Conservation (phyloP, 2,329 filamentous ascomycete species). For the Penicillium concentricum region DNA sequence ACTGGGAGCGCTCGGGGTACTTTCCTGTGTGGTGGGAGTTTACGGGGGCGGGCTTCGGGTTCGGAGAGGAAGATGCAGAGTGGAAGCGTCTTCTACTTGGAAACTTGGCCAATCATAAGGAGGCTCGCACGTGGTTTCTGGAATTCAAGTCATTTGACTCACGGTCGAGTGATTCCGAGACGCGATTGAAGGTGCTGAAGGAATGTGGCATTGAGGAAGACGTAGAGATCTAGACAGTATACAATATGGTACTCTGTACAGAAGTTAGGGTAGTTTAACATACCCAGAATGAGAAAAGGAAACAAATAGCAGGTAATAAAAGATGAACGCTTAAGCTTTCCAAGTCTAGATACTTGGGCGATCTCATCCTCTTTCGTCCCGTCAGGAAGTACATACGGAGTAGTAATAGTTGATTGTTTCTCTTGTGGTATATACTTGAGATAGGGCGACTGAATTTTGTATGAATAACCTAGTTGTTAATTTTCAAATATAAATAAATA, state of each 20-base stretch:
- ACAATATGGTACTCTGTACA: no score
- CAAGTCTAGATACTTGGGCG: not conserved
- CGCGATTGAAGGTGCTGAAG: not conserved
- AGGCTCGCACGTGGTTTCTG: constrained; percentile 5
- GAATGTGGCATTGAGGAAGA: not conserved
- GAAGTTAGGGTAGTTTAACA: not conserved
- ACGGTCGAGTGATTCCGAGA: not conserved
- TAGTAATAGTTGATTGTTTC: not conserved
- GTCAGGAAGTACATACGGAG: not conserved
- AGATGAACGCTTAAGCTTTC: constrained; percentile 5
- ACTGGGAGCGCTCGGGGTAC: constrained; percentile 42
- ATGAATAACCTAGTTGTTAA: not conserved
- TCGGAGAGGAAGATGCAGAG: constrained; percentile 6
- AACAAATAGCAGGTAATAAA: not conserved
- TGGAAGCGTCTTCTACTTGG: constrained; percentile 15
- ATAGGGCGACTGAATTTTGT: not conserved
- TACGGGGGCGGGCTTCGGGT: constrained; percentile 6
- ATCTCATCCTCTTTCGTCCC: not conserved
- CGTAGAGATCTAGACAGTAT: not conserved
- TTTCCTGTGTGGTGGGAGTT: constrained; percentile 43
- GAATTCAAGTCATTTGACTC: not conserved
- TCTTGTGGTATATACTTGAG: not conserved
- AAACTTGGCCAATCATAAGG: constrained; percentile 13
- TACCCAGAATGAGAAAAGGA: not conserved
- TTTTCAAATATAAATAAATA: not conserved